Conservation (phyloP, 2,329 filamentous ascomycete genomes). For the Fusarium nurragi region DNA sequence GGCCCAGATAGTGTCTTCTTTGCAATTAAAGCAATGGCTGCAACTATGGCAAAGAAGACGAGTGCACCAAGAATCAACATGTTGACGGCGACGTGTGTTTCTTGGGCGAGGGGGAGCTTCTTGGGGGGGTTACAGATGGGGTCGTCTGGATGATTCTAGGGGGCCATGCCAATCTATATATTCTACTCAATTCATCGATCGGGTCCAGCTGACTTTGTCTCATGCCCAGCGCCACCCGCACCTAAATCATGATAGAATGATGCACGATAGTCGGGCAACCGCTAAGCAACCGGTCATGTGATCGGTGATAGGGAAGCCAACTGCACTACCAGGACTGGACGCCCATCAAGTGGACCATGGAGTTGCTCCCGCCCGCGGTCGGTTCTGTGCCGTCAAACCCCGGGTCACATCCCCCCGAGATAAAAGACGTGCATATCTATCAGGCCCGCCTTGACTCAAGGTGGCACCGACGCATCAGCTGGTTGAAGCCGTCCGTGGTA, state of each 20-base stretch:
- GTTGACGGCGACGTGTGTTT: not conserved
- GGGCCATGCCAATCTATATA: slow-evolving; percentile 17
- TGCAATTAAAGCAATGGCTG: slow-evolving; percentile 1
- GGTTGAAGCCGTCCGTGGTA: slow-evolving; percentile 22
- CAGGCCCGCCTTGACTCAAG: not conserved
- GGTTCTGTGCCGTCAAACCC: slow-evolving; percentile 25
- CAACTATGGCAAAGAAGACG: slow-evolving; percentile 10
- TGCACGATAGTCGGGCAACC: slow-evolving; percentile 18
- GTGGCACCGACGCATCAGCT: slow-evolving; percentile 25
- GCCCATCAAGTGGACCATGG: slow-evolving; percentile 10
- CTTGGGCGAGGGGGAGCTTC: not conserved
- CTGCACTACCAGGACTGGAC: slow-evolving; percentile 14
- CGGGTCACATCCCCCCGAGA: slow-evolving; percentile 21
- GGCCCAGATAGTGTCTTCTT: slow-evolving; percentile 15
- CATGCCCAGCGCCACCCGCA: slow-evolving; percentile 14
- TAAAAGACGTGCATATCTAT: slow-evolving; percentile 3
- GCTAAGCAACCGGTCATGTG: slow-evolving; percentile 28
- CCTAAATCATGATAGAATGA: not conserved
- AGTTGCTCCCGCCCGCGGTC: slow-evolving; percentile 10
- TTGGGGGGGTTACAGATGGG: not conserved
- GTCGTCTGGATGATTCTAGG: not conserved
- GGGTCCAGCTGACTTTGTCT: not conserved
- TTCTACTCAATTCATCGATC: not conserved
- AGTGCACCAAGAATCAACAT: slow-evolving; percentile 21
- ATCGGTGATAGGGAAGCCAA: slow-evolving; percentile 25